phyloP scores from a whole-genome alignment of 306 rosid species.

The Lagenaria siceraria region DNA sequence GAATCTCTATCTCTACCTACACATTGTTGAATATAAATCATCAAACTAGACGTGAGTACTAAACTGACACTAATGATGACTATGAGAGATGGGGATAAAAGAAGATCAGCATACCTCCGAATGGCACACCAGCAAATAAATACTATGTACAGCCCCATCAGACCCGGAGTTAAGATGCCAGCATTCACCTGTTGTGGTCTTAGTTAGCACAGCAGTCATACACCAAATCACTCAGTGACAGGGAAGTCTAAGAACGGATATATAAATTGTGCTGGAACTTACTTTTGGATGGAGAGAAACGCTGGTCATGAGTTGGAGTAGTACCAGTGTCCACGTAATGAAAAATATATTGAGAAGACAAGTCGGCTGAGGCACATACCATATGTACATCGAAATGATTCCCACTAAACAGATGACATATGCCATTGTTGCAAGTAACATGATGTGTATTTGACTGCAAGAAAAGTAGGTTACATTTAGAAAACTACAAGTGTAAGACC shows the following conservation, averaged over 20 bases:
- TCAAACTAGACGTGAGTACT: neutral
- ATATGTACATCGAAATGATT: constrained; percentile 71
- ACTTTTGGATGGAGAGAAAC: constrained; percentile 92
- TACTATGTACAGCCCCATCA: constrained; percentile 93
- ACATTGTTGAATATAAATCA: too few relatives aligned
- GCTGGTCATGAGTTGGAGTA: constrained; percentile 84
- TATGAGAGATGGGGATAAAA: neutral
- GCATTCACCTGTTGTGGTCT: constrained; percentile 51
- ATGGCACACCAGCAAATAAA: constrained; percentile 97
- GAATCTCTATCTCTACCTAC: too few relatives aligned
- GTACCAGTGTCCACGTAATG: constrained; percentile 84
- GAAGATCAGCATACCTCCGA: constrained; percentile 47
- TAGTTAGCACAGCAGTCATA: constrained; percentile 9
- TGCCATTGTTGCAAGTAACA: constrained; percentile 51
- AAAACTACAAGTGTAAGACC: neutral
- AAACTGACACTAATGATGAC: neutral
- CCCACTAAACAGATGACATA: constrained; percentile 72
- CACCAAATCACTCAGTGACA: neutral
- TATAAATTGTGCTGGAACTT: constrained; percentile 6
- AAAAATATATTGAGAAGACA: constrained; percentile 91
- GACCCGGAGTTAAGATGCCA: constrained; percentile 76
- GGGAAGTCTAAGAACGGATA: neutral
- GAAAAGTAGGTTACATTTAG: neutral
- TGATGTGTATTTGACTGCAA: constrained; percentile 76
- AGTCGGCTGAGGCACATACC: constrained; percentile 81